Conservation (phyloP, 2,329 filamentous ascomycete genomes). For the Geosmithia morbida region DNA sequence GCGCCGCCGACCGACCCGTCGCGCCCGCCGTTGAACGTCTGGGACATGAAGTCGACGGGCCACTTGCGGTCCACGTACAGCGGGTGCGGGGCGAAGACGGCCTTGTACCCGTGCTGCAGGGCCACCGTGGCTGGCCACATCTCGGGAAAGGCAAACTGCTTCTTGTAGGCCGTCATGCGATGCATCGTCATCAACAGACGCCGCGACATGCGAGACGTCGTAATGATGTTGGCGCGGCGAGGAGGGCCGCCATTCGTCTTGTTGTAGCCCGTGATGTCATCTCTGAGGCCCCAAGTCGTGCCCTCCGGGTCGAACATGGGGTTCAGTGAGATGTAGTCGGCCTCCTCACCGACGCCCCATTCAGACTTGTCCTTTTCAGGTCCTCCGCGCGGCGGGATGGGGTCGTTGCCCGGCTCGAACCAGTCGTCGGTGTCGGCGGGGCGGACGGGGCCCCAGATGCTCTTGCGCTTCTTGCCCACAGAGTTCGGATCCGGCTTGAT, state of each 20-base stretch:
- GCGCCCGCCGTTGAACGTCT: slow-evolving; percentile 65
- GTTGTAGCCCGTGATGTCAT: slow-evolving; percentile 80
- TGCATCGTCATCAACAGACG: slow-evolving; percentile 79
- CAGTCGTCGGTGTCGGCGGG: slow-evolving; percentile 54
- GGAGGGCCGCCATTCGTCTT: slow-evolving; percentile 42
- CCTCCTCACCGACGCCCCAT: slow-evolving; percentile 84
- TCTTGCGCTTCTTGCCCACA: slow-evolving; percentile 33
- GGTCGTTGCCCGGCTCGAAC: slow-evolving; percentile 60
- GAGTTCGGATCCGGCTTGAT: slow-evolving; percentile 21
- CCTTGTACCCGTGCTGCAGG: slow-evolving; percentile 85
- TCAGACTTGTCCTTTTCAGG: slow-evolving; percentile 68
- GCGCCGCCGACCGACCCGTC: slow-evolving; percentile 65
- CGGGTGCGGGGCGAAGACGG: slow-evolving; percentile 80
- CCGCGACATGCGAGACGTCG: slow-evolving; percentile 69
- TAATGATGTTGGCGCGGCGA: slow-evolving; percentile 79
- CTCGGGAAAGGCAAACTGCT: slow-evolving; percentile 85
- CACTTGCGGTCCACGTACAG: slow-evolving; percentile 78
- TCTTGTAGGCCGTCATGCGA: slow-evolving; percentile 68
- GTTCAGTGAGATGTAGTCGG: slow-evolving; percentile 83
- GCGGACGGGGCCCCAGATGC: slow-evolving; percentile 74
- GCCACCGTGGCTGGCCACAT: slow-evolving; percentile 90
- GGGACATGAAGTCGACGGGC: slow-evolving; percentile 65
- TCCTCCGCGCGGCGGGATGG: slow-evolving; percentile 51
- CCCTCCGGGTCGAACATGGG: slow-evolving; percentile 83
- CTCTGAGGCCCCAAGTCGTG: slow-evolving; percentile 69